These are phyloP conservation scores for Protomyces macrosporus DNA, from an alignment of 1,139 yeast species.

Conservation along the genomic window DNA sequence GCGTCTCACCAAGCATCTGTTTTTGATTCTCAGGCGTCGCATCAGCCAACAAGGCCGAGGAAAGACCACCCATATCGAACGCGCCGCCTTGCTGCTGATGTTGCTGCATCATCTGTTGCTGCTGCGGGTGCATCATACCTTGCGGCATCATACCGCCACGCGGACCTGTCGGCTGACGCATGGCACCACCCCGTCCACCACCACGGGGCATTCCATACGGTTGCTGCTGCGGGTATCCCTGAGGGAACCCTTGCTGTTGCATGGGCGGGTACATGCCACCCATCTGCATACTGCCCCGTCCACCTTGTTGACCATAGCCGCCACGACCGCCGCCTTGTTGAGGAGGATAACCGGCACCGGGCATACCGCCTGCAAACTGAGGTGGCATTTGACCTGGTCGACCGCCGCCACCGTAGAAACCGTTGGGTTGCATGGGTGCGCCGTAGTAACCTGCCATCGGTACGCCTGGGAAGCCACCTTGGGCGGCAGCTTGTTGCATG, in stretches of 20 bases:
- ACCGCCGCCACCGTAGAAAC: slow-evolving; percentile 64
- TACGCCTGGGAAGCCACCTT: slow-evolving; percentile 56
- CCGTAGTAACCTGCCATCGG: slow-evolving; percentile 52
- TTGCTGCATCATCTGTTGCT: slow-evolving; percentile 36
- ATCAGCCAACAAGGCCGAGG: slow-evolving; percentile 35
- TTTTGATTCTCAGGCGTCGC: slow-evolving; percentile 77
- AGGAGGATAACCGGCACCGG: slow-evolving; percentile 55
- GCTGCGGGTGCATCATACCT: slow-evolving; percentile 32
- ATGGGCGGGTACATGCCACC: slow-evolving; percentile 51
- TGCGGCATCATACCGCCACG: slow-evolving; percentile 45
- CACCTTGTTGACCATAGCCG: slow-evolving; percentile 4
- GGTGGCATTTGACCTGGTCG: slow-evolving; percentile 57
- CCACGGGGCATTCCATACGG: slow-evolving; percentile 37
- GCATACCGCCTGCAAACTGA: slow-evolving; percentile 81
- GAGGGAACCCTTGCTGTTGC: slow-evolving; percentile 42
- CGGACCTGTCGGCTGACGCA: slow-evolving; percentile 20
- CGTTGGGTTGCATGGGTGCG: slow-evolving; percentile 67
- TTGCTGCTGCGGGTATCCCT: slow-evolving; percentile 22
- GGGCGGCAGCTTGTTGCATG: slow-evolving; percentile 79
- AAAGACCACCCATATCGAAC: slow-evolving; percentile 33
- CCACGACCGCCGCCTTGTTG: slow-evolving; percentile 37
- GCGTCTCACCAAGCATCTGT: slow-evolving; percentile 95
- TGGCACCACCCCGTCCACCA: slow-evolving; percentile 23
- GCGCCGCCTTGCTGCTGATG: slow-evolving; percentile 75
- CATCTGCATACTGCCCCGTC: slow-evolving; percentile 18